Evolutionary conservation across 1,139 yeast genomes (phyloP).

Genomic region (Torulaspora pretoriensis): DNA sequence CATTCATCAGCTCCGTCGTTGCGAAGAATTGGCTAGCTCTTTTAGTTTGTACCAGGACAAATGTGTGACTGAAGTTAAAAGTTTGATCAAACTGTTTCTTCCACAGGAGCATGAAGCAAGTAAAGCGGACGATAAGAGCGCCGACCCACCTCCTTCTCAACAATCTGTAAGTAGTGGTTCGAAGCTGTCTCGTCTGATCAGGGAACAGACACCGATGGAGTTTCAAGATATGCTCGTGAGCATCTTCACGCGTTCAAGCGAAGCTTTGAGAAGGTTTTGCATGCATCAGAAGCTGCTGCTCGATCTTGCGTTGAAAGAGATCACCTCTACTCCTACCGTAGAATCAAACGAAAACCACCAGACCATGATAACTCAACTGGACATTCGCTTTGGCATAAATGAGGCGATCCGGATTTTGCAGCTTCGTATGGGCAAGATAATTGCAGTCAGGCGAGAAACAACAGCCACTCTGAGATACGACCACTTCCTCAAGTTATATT

Average conservation of each 20-base stretch:
- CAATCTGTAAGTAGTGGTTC: slow-evolving; percentile 27
- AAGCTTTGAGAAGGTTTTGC: slow-evolving; percentile 67
- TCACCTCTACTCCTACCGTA: slow-evolving; percentile 35
- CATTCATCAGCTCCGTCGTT: slow-evolving; percentile 54
- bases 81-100: slow-evolving; percentile 59
- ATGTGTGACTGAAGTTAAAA: slow-evolving; percentile 65
- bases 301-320: slow-evolving; percentile 62
- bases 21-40: slow-evolving; percentile 62
- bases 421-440: slow-evolving; percentile 68
- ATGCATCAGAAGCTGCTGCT: slow-evolving; percentile 75
- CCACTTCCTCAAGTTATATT: slow-evolving; percentile 61
- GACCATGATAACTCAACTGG: slow-evolving; percentile 53
- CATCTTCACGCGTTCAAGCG: slow-evolving; percentile 63
- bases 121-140: slow-evolving; percentile 24
- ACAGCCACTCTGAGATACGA: slow-evolving; percentile 53
- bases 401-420: slow-evolving; percentile 73
- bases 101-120: slow-evolving; percentile 41
- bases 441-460: slow-evolving; percentile 73
- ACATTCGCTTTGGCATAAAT: slow-evolving; percentile 50
- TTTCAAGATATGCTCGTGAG: slow-evolving; percentile 66
- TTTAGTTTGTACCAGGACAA: slow-evolving; percentile 64
- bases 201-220: slow-evolving; percentile 64
- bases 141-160: slow-evolving; percentile 9
- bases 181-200: slow-evolving; percentile 52
- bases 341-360: slow-evolving; percentile 31